Evolutionary conservation across 345 rosid genomes (phyloP).

Genomic region (Laguncularia racemosa): DNA sequence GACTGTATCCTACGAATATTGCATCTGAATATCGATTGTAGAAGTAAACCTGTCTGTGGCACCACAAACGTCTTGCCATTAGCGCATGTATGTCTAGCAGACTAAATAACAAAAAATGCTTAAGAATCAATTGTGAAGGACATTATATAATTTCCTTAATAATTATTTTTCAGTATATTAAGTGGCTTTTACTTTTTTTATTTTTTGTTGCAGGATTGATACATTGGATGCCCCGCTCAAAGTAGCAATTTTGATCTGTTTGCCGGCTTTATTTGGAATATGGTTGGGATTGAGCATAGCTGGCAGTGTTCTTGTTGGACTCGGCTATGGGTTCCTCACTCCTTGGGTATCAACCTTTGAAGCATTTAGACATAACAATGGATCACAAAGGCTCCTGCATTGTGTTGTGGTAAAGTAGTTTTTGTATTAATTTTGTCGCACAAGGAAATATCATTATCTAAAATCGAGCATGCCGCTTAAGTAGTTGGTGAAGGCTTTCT

Average conservation of each 20-base stretch:
- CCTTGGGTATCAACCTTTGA: conserved; percentile 84
- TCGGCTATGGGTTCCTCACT: conserved; percentile 79
- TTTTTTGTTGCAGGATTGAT: conserved; percentile 36
- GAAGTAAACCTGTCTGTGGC: no score
- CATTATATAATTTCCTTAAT: neutral
- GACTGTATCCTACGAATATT: no score
- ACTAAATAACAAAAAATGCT: no score
- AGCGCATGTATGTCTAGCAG: no score
- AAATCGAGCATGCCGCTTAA: neutral
- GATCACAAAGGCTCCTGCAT: conserved; percentile 53
- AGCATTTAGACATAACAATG: conserved; percentile 63
- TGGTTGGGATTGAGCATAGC: conserved; percentile 73
- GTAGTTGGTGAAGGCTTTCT: no score
- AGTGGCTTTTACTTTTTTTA: neutral
- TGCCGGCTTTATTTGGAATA: conserved; percentile 61
- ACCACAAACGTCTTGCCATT: no score
- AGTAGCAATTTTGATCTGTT: conserved; percentile 44
- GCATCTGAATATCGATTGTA: no score
- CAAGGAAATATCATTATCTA: neutral
- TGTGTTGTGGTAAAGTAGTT: conserved; percentile 45
- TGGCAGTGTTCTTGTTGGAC: conserved; percentile 51
- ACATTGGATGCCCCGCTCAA: conserved; percentile 55
- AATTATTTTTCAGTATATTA: neutral
- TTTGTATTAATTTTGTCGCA: neutral
- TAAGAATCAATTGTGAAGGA: no score